Conservation (phyloP, 1,284 basidiomycete genomes). For the Ceratobasidium sp. region DNA sequence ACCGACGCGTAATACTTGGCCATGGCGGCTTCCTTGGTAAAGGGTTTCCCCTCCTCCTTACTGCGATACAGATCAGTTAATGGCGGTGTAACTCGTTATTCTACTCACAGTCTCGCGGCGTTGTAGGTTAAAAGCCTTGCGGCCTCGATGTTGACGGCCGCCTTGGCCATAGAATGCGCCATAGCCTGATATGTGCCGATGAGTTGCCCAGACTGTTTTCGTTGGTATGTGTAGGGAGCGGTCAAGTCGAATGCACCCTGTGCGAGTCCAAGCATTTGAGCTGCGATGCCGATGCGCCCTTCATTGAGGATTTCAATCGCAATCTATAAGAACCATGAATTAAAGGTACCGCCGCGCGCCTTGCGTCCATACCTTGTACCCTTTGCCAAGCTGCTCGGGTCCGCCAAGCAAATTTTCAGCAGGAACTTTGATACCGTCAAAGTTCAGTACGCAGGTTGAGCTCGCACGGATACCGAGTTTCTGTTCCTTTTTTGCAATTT, state of each 20-base stretch:
- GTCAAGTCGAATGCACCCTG: conserved; percentile 96
- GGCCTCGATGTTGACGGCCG: conserved; percentile 89
- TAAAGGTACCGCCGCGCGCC: neutral
- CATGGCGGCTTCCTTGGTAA: conserved; percentile 96
- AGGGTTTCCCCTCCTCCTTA: conserved; percentile 89
- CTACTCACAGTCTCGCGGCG: conserved; percentile 75
- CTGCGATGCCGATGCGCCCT: conserved; percentile 97
- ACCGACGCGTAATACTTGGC: conserved; percentile 92
- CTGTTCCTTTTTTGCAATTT: conserved; percentile 99
- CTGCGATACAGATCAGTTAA: conserved; percentile 15
- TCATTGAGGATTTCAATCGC: conserved; percentile 99
- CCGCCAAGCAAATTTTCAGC: conserved; percentile 94
- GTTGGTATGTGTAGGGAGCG: conserved; percentile 92
- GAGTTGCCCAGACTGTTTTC: conserved; percentile 93
- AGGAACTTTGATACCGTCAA: conserved; percentile 94
- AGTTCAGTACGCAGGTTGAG: conserved; percentile 96
- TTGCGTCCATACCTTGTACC: conserved; percentile 78
- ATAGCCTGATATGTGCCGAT: conserved; percentile 95
- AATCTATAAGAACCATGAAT: conserved; percentile 60
- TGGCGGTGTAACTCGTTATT: neutral
- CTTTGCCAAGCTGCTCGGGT: conserved; percentile 76
- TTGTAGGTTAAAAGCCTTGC: conserved; percentile 97
- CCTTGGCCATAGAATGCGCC: conserved; percentile 93
- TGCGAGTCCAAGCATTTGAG: conserved; percentile 96
- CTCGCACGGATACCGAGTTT: conserved; percentile 97